Conservation (phyloP, 805 yeast genomes). For the Candida odintsovae region DNA sequence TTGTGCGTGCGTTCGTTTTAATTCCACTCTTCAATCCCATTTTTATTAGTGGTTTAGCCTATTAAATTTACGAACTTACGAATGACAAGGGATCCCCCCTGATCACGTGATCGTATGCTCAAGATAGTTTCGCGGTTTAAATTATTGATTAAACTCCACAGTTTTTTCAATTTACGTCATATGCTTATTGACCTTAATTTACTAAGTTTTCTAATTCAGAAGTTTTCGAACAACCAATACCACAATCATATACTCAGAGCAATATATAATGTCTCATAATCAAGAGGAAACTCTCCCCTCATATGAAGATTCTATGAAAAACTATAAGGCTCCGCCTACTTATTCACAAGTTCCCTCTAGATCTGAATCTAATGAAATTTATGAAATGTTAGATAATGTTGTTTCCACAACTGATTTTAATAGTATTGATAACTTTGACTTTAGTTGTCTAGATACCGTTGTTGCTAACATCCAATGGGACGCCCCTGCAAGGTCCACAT, state of each 20-base stretch:
- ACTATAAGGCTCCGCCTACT: neutral
- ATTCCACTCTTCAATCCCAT: too few species aligned
- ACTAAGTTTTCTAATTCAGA: too few species aligned
- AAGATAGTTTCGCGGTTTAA: too few species aligned
- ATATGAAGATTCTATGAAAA: neutral
- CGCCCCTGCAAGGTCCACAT: constrained; percentile 7
- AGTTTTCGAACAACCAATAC: too few species aligned
- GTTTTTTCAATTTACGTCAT: too few species aligned
- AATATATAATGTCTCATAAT: neutral
- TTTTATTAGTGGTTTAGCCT: too few species aligned
- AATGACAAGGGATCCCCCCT: too few species aligned
- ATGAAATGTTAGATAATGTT: constrained; percentile 8
- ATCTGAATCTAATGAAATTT: constrained; percentile 2
- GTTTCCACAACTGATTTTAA: constrained; percentile 12
- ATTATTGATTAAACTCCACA: too few species aligned
- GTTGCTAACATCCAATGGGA: neutral
- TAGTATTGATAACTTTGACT: constrained; percentile 15
- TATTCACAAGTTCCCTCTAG: neutral
- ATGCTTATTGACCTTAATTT: too few species aligned
- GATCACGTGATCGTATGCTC: too few species aligned
- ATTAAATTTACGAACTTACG: too few species aligned
- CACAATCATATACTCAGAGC: neutral
- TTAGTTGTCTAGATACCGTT: constrained; percentile 6
- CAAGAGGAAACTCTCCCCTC: neutral
- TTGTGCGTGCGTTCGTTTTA: too few species aligned